A percentile compares a stretch with the other conserved stretches of the same genome.
These are phyloP conservation scores for Pseudognaphalium luteoalbum DNA, from an alignment of 129 eudicot species.

Conservation along the genomic window DNA sequence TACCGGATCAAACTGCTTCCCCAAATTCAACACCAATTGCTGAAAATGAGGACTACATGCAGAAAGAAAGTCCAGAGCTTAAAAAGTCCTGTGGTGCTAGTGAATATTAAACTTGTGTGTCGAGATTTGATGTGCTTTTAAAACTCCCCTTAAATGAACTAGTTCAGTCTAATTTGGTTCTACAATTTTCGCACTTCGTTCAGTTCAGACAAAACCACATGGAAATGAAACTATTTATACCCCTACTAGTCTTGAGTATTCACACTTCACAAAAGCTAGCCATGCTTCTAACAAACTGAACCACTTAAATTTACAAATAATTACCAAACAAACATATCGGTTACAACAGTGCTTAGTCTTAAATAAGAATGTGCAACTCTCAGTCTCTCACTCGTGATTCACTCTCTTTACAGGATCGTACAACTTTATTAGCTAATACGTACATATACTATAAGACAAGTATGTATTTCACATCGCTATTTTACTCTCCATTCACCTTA, in stretches of 20 bases:
- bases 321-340: conserved; percentile 33
- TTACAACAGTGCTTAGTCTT: conserved; percentile 13
- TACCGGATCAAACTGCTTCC: not conserved
- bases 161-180: not conserved
- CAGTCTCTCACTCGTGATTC: conserved; percentile 5
- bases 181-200: not conserved
- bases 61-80: not conserved
- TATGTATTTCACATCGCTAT: conserved; percentile 26
- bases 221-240: too few species aligned
- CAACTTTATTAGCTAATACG: conserved; percentile 10
- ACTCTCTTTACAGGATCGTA: conserved; percentile 29
- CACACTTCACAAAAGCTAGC: too few species aligned
- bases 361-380: conserved; percentile 24
- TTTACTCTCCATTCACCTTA: conserved; percentile 60
- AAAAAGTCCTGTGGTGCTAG: not conserved
- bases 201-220: not conserved
- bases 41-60: not conserved
- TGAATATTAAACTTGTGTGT: not conserved
- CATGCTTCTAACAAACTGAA: not conserved
- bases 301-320: conserved; percentile 30
- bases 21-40: not conserved
- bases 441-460: conserved; percentile 18
- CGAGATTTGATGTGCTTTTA: too few species aligned
- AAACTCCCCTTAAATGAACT: not conserved
- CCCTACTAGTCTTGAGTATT: too few species aligned